Conservation (phyloP, 2,329 filamentous ascomycete species). For the Cytospora schulzeri region DNA sequence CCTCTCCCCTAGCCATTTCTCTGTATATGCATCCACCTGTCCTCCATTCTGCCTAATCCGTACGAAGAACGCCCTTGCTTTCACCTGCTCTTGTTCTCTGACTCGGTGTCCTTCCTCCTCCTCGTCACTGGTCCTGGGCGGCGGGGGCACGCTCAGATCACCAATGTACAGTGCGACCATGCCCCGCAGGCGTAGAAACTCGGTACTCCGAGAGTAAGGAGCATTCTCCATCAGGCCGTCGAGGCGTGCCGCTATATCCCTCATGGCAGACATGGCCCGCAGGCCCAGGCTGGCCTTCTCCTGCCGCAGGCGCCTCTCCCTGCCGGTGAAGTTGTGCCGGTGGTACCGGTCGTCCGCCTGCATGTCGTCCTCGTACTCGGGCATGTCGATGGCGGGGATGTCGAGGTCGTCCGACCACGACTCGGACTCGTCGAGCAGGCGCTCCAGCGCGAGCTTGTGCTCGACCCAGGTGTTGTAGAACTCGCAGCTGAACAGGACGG, state of each 20-base stretch:
- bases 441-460: conserved; percentile 49
- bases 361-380: conserved; percentile 30
- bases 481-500: conserved; percentile 79
- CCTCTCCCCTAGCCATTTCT: conserved; percentile 32
- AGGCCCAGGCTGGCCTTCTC: conserved; percentile 45
- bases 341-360: not conserved
- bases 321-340: conserved; percentile 28
- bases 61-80: conserved; percentile 42
- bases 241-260: conserved; percentile 67
- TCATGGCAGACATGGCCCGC: conserved; percentile 60
- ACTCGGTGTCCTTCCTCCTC: conserved; percentile 36
- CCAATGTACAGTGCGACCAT: conserved; percentile 76
- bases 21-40: conserved; percentile 37
- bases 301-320: conserved; percentile 32
- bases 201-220: conserved; percentile 69
- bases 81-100: conserved; percentile 40
- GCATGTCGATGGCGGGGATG: conserved; percentile 31
- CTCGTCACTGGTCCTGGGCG: conserved; percentile 34
- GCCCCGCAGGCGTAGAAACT: conserved; percentile 70
- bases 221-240: conserved; percentile 69
- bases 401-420: conserved; percentile 37
- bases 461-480: conserved; percentile 72
- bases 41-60: conserved; percentile 40
- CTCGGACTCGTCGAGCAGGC: conserved; percentile 38
- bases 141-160: conserved; percentile 60